Evolutionary conservation across 2,329 filamentous ascomycete genomes (phyloP), one percentile per base, ranked within the genome.

Genomic region (Diplodia seriata): DNA sequence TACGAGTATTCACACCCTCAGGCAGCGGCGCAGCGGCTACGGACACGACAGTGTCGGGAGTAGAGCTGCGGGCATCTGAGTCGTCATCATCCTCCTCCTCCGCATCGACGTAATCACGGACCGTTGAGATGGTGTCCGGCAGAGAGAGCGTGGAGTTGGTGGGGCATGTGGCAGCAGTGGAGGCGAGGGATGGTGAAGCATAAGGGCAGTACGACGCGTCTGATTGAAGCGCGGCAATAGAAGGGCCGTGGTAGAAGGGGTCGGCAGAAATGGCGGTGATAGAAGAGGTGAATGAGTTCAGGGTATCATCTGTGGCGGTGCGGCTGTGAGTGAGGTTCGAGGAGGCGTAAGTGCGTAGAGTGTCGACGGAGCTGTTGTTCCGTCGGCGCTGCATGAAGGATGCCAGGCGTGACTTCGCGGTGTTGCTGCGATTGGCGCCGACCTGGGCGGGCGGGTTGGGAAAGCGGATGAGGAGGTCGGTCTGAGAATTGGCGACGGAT

Each of bases 351-450:
- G 57, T 61, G 8, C 47, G 40, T 3, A 43, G 23, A 4, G 57
- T 49, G 40, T 61, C 57, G 26, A 61, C 15, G 8, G 57, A 61
- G 15, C n/a, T 14, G 26, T 61, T 61, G 26, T 61, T 61, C 57
- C 57, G 47, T 23, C 57, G 57, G 29, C 57, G 57, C 40, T 49
- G 57, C 57, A 61, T 61, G 57, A 61, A 61, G 26, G 31, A 33
- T 11, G 40, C 40, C 14, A 61, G 40, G 26, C 57, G 57, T 6
- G 38, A 18, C 18, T 50, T 61, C 26, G 57, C 5, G 7, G 55
- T 59, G 57, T 49, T 49, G 57, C 14, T 61, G 29, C 57, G 57
- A 11, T 14, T 55, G 29, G 50, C 12, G 55, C 36, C 4, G 14
- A 15, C 47, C 11, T 18, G 40, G 9, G 31, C 57, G n/a, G 57